phyloP scores from a whole-genome alignment of 139 green algal genomes.

The Coccomyxa sp. region DNA sequence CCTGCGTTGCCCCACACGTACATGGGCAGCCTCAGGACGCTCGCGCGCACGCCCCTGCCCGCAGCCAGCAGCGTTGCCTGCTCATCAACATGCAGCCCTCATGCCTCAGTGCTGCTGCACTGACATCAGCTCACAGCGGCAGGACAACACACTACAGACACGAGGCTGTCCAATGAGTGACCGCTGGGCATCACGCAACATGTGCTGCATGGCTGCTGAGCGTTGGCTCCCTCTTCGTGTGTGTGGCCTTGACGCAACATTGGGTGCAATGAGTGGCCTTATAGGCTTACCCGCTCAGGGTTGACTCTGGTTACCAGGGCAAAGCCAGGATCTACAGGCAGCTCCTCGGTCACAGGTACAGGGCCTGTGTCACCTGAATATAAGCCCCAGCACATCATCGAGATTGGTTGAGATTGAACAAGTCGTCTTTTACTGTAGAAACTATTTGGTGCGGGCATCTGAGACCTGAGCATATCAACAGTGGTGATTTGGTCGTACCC shows the following conservation, averaged over 20 bases:
- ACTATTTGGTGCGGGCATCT: too few species aligned
- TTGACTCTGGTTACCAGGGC: neutral
- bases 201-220: neutral
- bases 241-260: too few species aligned
- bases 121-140: neutral
- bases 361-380: neutral
- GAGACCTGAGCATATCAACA: too few species aligned
- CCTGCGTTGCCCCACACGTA: neutral
- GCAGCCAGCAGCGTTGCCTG: neutral
- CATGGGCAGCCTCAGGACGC: neutral
- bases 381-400: too few species aligned
- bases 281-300: neutral
- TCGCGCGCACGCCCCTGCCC: neutral
- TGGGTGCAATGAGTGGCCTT: too few species aligned
- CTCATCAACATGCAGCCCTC: neutral
- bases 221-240: too few species aligned
- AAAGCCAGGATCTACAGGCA: neutral
- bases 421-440: too few species aligned
- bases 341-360: neutral
- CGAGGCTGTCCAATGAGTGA: neutral
- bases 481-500: too few species aligned
- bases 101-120: neutral
- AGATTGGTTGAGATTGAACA: too few species aligned
- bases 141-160: neutral
- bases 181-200: neutral